phyloP scores from a whole-genome alignment of 2,329 filamentous ascomycete species.

The Fusarium burgessii region DNA sequence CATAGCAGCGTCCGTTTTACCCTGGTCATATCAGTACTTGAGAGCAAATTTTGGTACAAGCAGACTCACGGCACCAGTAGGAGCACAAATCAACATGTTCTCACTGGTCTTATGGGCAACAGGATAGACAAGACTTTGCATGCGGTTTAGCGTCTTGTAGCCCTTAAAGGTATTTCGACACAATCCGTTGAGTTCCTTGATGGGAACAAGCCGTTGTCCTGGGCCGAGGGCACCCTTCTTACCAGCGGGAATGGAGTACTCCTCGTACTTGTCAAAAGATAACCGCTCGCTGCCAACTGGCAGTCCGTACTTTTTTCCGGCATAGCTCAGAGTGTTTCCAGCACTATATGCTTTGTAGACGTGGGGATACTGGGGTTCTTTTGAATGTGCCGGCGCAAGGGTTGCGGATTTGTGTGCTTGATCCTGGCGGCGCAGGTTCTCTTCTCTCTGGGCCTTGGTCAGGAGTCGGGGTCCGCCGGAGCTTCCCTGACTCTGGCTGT shows the following conservation, averaged over 20 bases:
- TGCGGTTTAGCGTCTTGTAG: slow-evolving; percentile 93
- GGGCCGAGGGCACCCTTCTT: slow-evolving; percentile 79
- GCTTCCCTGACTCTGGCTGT: slow-evolving; percentile 52
- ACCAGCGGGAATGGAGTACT: slow-evolving; percentile 86
- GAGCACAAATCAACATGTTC: slow-evolving; percentile 98
- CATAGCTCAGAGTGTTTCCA: slow-evolving; percentile 84
- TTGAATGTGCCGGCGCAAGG: slow-evolving; percentile 77
- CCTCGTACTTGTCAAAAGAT: slow-evolving; percentile 85
- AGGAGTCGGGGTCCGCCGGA: slow-evolving; percentile 67
- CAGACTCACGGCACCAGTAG: slow-evolving; percentile 82
- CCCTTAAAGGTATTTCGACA: slow-evolving; percentile 93
- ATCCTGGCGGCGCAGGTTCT: slow-evolving; percentile 80
- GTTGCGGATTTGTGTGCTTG: slow-evolving; percentile 83
- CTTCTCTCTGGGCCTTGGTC: slow-evolving; percentile 81
- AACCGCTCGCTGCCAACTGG: slow-evolving; percentile 79
- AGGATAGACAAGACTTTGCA: slow-evolving; percentile 97
- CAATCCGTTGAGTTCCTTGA: slow-evolving; percentile 86
- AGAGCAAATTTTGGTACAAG: slow-evolving; percentile 27
- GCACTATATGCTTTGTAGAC: slow-evolving; percentile 88
- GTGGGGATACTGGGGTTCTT: slow-evolving; percentile 87
- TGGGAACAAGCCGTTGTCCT: slow-evolving; percentile 80
- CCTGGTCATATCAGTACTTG: slow-evolving; percentile 56
- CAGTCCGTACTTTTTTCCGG: slow-evolving; percentile 85
- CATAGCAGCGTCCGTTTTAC: slow-evolving; percentile 99
- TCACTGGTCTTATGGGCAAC: slow-evolving; percentile 96